These are phyloP conservation scores for Primulina huaijiensis DNA, from an alignment of 257 asterid species.

Conservation along the genomic window DNA sequence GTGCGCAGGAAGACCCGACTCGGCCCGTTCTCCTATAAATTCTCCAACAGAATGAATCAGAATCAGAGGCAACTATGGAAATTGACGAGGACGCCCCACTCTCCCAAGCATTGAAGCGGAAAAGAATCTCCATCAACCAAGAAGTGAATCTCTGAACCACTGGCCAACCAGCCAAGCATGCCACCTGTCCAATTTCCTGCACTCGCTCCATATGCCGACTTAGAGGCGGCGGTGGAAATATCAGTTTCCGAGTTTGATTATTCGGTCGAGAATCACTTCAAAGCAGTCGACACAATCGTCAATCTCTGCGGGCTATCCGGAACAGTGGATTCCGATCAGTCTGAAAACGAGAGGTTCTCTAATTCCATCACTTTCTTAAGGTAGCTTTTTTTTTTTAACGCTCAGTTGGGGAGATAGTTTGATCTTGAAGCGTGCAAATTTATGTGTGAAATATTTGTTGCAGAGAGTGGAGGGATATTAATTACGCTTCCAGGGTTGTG, in stretches of 20 bases:
- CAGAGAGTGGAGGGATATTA: slow-evolving; percentile 82
- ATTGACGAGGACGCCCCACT: slow-evolving; percentile 32
- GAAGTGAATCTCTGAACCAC: slow-evolving; percentile 16
- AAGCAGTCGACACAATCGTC: slow-evolving; percentile 44
- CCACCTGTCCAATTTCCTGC: slow-evolving; percentile 18
- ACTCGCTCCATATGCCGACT: slow-evolving; percentile 14
- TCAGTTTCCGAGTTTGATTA: slow-evolving; percentile 55
- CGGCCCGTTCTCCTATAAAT: no score
- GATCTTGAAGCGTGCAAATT: slow-evolving; percentile 7
- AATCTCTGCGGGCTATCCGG: slow-evolving; percentile 48
- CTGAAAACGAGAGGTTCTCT: slow-evolving; percentile 52
- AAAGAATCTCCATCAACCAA: slow-evolving; percentile 11
- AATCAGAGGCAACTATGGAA: slow-evolving; percentile 21
- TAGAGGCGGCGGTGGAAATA: slow-evolving; percentile 28
- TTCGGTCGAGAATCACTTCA: slow-evolving; percentile 77
- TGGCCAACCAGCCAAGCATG: slow-evolving; percentile 2
- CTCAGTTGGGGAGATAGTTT: background rate
- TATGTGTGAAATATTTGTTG: slow-evolving; percentile 10
- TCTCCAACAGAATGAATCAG: no score
- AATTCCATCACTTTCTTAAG: slow-evolving; percentile 66
- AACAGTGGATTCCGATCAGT: slow-evolving; percentile 31
- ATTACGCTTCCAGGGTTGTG: slow-evolving; percentile 50
- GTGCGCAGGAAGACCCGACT: no score
- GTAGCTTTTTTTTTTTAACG: slow-evolving; percentile 28
- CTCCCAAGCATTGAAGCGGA: slow-evolving; percentile 22